Base-by-base conservation (phyloP, 202 grass and related monocot genomes). In the Brachypodium distachyon region DNA sequence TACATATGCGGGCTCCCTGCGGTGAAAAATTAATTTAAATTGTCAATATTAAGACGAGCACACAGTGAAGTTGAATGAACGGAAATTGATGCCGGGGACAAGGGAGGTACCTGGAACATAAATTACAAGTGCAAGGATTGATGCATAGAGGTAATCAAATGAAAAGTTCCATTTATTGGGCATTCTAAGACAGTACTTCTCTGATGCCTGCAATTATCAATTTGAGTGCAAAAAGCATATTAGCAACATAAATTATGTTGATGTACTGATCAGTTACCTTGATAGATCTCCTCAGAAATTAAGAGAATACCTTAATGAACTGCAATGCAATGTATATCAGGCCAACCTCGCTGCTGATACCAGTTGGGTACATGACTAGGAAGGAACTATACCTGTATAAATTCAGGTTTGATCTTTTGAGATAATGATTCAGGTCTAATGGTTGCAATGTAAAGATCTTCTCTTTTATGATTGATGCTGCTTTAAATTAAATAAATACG, bases 301-400 rank as follows among this genome's bases (percentile, higher is more conserved):
- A 59, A 44, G 1, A 44, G 11, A 33, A 9, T 59, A 74, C 72
- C 72, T 60, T 74, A 9, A 60, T 60, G 6, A 44, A 74, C 11
- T 57, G 25, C 38, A 59, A 22, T 0, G 72, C 52, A 43, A 58
- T 44, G 6, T 60, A 74, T 74, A 74, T 74, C 38, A 74, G 17
- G 0, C 53, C 72, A 44, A 59, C 53, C 52, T 74, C 72, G 53
- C 38, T 74, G 38, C 72, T 59, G 53, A 74, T 74, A 17, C 38
- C 53, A 27, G 72, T 74, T 21, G 71, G 71, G 37, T 74, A 59
- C 72, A 75, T 44, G 18, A 60, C 9, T 31, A 75, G 72, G 18
- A 75, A 75, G 5, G 54, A 75, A 26, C 72, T 75, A 75, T 75
- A 75, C 11, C 53, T 75, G 18, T 54, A 75, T 2, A 31, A 11